phyloP scores from a whole-genome alignment of 2,329 filamentous ascomycete genomes.

The Hymenoscyphus occultus region DNA sequence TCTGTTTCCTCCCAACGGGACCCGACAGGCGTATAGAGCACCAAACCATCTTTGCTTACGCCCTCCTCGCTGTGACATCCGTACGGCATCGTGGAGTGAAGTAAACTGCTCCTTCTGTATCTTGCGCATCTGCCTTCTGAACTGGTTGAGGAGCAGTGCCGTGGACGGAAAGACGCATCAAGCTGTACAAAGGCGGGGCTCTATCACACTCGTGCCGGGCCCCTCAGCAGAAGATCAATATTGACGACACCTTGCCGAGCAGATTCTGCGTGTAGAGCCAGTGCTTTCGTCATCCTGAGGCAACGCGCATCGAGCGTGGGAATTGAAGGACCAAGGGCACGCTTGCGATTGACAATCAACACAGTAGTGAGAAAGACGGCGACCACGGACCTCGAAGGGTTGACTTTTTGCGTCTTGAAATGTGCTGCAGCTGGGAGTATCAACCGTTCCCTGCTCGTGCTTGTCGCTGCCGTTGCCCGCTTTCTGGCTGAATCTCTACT shows the following conservation, averaged over 20 bases:
- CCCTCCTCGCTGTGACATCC: not conserved
- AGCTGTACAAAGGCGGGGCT: slow-evolving; percentile 12
- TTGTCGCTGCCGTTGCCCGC: slow-evolving; percentile 3
- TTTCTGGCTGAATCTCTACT: slow-evolving; percentile 18
- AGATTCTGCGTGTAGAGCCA: not conserved
- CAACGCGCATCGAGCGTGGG: not conserved
- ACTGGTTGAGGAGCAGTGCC: slow-evolving; percentile 1
- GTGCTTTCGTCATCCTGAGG: not conserved
- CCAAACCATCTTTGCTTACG: not conserved
- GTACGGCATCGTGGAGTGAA: not conserved
- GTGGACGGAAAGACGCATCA: slow-evolving; percentile 9
- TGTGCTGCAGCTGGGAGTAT: not conserved
- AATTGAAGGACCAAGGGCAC: not conserved
- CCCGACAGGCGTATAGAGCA: not conserved
- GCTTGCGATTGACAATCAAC: not conserved
- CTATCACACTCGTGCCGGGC: slow-evolving; percentile 8
- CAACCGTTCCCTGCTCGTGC: slow-evolving; percentile 1
- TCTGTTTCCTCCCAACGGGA: not conserved
- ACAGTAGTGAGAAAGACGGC: not conserved
- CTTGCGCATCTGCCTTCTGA: not conserved
- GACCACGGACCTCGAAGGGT: not conserved
- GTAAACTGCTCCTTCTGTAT: not conserved
- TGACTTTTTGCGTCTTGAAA: not conserved
- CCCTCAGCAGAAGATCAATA: not conserved
- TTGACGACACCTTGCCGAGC: not conserved